phyloP scores from a whole-genome alignment of 768 basidiomycete species.

The Sistotremastrum niveocremeum region DNA sequence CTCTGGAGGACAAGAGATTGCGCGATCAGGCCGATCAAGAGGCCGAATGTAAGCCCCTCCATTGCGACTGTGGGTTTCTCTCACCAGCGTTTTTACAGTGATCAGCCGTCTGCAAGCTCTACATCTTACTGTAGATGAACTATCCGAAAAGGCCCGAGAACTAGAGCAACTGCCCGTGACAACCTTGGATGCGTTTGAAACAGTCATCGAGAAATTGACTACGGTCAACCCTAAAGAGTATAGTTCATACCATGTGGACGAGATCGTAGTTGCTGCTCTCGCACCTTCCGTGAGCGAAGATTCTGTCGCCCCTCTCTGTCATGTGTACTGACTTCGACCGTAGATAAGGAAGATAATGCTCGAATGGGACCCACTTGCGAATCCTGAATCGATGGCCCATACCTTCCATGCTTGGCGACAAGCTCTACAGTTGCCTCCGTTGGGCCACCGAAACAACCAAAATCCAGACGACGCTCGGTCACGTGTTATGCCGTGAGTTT shows the following conservation, averaged over 20 bases:
- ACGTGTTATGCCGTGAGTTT: constrained; percentile 20
- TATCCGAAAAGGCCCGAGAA: constrained; percentile 52
- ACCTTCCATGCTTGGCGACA: constrained; percentile 59
- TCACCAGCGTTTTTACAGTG: constrained; percentile 29
- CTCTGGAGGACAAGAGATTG: constrained; percentile 56
- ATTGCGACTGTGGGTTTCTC: not conserved
- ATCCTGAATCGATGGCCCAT: constrained; percentile 51
- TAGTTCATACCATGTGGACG: constrained; percentile 67
- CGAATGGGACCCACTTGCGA: constrained; percentile 72
- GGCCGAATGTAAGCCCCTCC: constrained; percentile 46
- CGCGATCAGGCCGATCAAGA: constrained; percentile 61
- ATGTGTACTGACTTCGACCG: not conserved
- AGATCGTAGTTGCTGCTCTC: constrained; percentile 87
- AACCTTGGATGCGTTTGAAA: constrained; percentile 60
- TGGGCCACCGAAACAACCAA: constrained; percentile 26
- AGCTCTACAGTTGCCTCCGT: constrained; percentile 44
- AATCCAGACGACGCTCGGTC: constrained; percentile 15
- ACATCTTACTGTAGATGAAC: constrained; percentile 59
- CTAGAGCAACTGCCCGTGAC: constrained; percentile 53
- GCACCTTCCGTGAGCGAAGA: constrained; percentile 45
- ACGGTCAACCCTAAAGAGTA: constrained; percentile 62
- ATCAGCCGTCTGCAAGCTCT: constrained; percentile 68
- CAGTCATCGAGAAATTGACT: constrained; percentile 58
- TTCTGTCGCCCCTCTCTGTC: not conserved
- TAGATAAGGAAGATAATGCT: constrained; percentile 59